Percentiles rank a stretch among this genome's conserved stretches.
phyloP scores from a whole-genome alignment of 768 basidiomycete species.

The Suillus decipiens region DNA sequence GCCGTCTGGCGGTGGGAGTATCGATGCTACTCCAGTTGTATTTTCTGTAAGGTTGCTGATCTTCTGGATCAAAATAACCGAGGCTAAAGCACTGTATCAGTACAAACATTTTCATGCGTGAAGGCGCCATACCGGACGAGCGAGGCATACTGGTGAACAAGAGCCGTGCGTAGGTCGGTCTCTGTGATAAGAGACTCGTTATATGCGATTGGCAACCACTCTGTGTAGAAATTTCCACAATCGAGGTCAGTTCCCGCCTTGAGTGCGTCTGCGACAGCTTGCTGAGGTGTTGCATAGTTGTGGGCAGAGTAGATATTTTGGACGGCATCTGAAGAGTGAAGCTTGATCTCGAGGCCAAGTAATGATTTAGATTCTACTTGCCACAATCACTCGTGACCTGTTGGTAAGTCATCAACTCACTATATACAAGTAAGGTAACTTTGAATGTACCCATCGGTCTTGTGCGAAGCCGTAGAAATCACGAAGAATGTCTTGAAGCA shows the following conservation, averaged over 20 bases:
- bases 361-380: conserved; percentile 24
- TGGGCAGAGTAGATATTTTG: conserved; percentile 51
- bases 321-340: conserved; percentile 18
- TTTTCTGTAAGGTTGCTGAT: conserved; percentile 51
- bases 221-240: conserved; percentile 50
- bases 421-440: not conserved
- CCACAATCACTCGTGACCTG: conserved; percentile 53
- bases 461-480: conserved; percentile 54
- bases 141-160: conserved; percentile 51
- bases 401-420: not conserved
- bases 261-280: conserved; percentile 51
- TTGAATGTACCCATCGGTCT: conserved; percentile 46
- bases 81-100: conserved; percentile 36
- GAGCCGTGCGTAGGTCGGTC: conserved; percentile 42
- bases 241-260: conserved; percentile 58
- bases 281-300: conserved; percentile 44
- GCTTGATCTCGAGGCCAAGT: not conserved
- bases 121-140: conserved; percentile 46
- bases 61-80: conserved; percentile 57
- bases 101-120: too few relatives aligned
- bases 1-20: conserved; percentile 44
- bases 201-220: conserved; percentile 48
- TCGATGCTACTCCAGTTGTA: conserved; percentile 52
- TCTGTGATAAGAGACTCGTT: conserved; percentile 49
- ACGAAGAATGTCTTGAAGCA: conserved; percentile 52